These are phyloP conservation scores for Colletotrichum agaves DNA, from an alignment of 2,329 filamentous ascomycete genomes.

Conservation along the genomic window DNA sequence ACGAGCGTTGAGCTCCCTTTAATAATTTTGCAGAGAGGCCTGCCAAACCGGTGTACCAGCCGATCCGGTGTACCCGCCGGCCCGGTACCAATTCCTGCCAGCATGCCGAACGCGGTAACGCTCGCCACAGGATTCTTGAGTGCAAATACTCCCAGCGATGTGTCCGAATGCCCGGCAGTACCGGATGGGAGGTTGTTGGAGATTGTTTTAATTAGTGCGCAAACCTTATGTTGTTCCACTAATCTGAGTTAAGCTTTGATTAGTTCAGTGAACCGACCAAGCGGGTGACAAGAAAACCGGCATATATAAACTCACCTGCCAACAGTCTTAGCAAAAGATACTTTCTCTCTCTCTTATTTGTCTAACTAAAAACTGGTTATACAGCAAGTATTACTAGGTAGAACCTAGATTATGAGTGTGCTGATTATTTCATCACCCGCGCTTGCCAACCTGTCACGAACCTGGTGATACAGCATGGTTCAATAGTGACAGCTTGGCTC, in stretches of 20 bases:
- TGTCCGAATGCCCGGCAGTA: not conserved
- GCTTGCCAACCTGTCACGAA: too few relatives aligned
- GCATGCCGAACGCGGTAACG: not conserved
- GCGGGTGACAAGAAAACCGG: too few relatives aligned
- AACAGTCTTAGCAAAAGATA: too few relatives aligned
- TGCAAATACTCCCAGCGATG: not conserved
- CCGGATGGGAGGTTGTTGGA: not conserved
- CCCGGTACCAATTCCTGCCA: not conserved
- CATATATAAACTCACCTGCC: too few relatives aligned
- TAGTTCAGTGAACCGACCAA: not conserved
- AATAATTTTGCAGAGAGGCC: not conserved
- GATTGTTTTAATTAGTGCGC: constrained; percentile 7
- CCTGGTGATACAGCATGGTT: too few relatives aligned
- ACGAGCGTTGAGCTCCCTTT: not conserved
- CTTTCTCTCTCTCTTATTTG: too few relatives aligned
- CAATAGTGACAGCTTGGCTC: too few relatives aligned
- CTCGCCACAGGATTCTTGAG: not conserved
- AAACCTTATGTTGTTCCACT: not conserved
- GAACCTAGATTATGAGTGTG: too few relatives aligned
- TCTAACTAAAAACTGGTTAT: too few relatives aligned
- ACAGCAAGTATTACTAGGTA: too few relatives aligned
- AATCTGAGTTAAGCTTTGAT: not conserved
- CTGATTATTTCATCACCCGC: too few relatives aligned
- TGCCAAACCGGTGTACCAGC: not conserved
- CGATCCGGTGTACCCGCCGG: not conserved